Evolutionary conservation across 805 yeast genomes (phyloP), one percentile per base, ranked within the genome.

Genomic region (Ogataea glucozyma): DNA sequence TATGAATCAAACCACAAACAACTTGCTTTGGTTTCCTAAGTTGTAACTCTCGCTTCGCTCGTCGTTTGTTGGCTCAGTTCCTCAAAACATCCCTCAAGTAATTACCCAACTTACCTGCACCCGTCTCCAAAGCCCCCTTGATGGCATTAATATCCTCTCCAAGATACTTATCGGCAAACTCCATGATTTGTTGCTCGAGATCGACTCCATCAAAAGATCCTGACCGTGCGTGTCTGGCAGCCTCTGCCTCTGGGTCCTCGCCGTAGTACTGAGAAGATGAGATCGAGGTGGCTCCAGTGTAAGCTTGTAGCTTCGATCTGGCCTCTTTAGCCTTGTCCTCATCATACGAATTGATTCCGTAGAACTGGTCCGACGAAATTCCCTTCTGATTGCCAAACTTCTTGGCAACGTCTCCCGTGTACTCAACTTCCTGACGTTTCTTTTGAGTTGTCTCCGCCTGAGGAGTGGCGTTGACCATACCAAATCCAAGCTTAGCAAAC

Each of bases 231-330:
- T 39, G 62, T 32, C 65, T 64, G 14, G 60, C 58, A 23, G 58
- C 57, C 36, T 58, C 61, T 22, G 43, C 52, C 4, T 35, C 38
- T 6, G 40, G 69, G n/a, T 62, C 69, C 26, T 46, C 64, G 31
- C 97, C 97, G 56, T 90, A 93, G 67, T 93, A 93, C 8, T 93
- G 81, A 26, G 90, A 77, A 2, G 97, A 89, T 1, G 98, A 91
- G 52, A 93, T 93, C 6, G 96, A 79, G 34, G 86, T 83, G 2
- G 98, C 95, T 42, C 91, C 93, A 46, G 78, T 79, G 66, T 87
- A 93, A 4, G 83, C 70, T 62, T 83, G 88, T 42, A 93, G 71
- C 57, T 93, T 90, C n/a, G 77, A 60, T 50, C 76, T 75, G 2
- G 97, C 97, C 64, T 89, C 97, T 34, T 74, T 75, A 42, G 84